phyloP scores from a whole-genome alignment of 345 rosid species.

The Pistacia integerrima region DNA sequence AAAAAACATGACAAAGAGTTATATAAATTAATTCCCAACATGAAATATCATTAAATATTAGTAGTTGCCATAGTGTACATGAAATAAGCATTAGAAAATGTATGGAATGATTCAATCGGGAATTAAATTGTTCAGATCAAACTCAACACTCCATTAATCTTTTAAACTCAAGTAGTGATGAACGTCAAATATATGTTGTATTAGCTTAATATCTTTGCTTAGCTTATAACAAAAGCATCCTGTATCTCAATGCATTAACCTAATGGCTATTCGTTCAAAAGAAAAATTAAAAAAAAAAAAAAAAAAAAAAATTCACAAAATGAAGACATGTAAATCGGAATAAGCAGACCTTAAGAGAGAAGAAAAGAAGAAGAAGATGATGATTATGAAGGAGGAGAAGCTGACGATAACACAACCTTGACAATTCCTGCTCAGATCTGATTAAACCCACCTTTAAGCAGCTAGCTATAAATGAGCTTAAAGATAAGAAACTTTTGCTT shows the following conservation, averaged over 20 bases:
- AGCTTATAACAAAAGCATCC: constrained; percentile 39
- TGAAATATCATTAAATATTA: neutral
- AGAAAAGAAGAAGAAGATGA: neutral
- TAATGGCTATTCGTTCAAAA: constrained; percentile 10
- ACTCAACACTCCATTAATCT: constrained; percentile 5
- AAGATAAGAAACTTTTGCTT: constrained; percentile 15
- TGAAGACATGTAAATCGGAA: neutral
- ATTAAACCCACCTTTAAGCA: constrained; percentile 8
- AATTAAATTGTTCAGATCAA: constrained; percentile 4
- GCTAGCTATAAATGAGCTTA: constrained; percentile 1
- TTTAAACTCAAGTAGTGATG: constrained; percentile 1
- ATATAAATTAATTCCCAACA: neutral
- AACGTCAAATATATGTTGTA: neutral
- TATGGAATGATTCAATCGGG: neutral
- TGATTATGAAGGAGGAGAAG: constrained; percentile 14
- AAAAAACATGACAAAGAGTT: neutral
- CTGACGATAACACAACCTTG: constrained; percentile 29
- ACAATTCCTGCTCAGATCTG: constrained; percentile 35
- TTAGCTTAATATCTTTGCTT: constrained; percentile 20
- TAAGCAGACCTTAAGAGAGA: neutral
- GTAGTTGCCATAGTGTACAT: neutral
- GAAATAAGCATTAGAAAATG: neutral
- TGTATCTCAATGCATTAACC: constrained; percentile 8
- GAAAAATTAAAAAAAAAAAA: neutral
- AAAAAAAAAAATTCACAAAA: neutral